These are phyloP conservation scores for Wickerhamiella musiphila DNA, from an alignment of 805 yeast species.

Conservation along the genomic window DNA sequence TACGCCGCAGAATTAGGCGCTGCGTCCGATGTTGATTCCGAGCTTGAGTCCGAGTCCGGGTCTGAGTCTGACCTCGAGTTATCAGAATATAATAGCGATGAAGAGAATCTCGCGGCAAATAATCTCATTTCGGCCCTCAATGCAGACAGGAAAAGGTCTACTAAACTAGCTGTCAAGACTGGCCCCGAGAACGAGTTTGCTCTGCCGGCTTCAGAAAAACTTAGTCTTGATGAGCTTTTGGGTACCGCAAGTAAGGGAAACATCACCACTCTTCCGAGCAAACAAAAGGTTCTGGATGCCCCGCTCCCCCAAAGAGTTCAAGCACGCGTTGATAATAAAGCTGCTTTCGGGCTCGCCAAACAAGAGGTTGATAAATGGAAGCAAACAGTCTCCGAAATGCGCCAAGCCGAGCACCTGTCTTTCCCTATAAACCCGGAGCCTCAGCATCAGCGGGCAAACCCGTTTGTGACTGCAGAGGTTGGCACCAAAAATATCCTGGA, in stretches of 20 bases:
- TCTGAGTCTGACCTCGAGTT: conserved; percentile 14
- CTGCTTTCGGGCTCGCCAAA: conserved; percentile 78
- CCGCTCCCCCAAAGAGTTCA: conserved; percentile 81
- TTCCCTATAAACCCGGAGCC: conserved; percentile 46
- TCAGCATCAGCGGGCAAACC: conserved; percentile 32
- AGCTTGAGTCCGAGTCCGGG: conserved; percentile 10
- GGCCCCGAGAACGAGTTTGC: conserved; percentile 22
- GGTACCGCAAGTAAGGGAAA: conserved; percentile 30
- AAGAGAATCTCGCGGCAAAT: conserved; percentile 30
- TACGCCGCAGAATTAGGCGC: conserved; percentile 9
- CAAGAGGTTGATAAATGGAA: conserved; percentile 81
- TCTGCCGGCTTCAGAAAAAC: conserved; percentile 28
- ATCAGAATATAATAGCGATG: conserved; percentile 26
- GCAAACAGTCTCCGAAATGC: conserved; percentile 58
- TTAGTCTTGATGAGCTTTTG: conserved; percentile 55
- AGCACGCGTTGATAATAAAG: conserved; percentile 67
- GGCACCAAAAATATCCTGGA: conserved; percentile 41
- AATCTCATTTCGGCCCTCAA: conserved; percentile 12
- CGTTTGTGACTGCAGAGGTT: conserved; percentile 32
- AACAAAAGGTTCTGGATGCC: conserved; percentile 39
- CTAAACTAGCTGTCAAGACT: conserved; percentile 13
- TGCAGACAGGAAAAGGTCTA: conserved; percentile 3
- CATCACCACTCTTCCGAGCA: not conserved
- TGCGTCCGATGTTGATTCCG: conserved; percentile 9
- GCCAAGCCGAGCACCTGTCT: conserved; percentile 68